These are phyloP conservation scores for Osmanthus fragrans DNA, from an alignment of 257 asterid genomes.

Conservation along the genomic window DNA sequence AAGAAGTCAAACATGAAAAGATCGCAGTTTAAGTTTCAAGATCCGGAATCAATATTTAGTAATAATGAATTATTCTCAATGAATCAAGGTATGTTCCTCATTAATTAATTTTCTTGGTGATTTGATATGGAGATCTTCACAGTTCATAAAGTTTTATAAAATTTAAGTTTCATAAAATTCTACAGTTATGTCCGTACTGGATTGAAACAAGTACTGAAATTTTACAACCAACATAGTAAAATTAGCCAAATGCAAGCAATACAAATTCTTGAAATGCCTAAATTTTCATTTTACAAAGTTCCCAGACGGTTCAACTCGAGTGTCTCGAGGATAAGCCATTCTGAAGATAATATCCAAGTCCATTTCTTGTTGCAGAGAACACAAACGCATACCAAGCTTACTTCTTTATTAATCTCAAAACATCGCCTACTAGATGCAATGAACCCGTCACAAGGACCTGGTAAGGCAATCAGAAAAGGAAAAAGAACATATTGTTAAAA, in stretches of 20 bases:
- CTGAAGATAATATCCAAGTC: neutral
- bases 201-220: neutral
- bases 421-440: conserved; percentile 84
- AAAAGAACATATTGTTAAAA: neutral
- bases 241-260: neutral
- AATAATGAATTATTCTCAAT: too few relatives aligned
- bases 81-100: too few relatives aligned
- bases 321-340: neutral
- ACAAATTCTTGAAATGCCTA: neutral
- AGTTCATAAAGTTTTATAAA: too few relatives aligned
- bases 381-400: conserved; percentile 17
- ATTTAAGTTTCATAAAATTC: too few relatives aligned
- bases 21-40: too few relatives aligned
- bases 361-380: neutral
- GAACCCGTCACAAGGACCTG: conserved; percentile 96
- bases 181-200: neutral
- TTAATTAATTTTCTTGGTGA: too few relatives aligned
- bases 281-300: neutral
- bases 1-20: too few relatives aligned
- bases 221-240: neutral
- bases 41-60: too few relatives aligned
- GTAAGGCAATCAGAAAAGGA: conserved; percentile 17
- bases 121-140: too few relatives aligned
- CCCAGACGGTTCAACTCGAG: neutral
- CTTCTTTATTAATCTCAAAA: conserved; percentile 75